Base-by-base conservation (phyloP, 805 yeast species). In the Zygotorulaspora florentina region DNA sequence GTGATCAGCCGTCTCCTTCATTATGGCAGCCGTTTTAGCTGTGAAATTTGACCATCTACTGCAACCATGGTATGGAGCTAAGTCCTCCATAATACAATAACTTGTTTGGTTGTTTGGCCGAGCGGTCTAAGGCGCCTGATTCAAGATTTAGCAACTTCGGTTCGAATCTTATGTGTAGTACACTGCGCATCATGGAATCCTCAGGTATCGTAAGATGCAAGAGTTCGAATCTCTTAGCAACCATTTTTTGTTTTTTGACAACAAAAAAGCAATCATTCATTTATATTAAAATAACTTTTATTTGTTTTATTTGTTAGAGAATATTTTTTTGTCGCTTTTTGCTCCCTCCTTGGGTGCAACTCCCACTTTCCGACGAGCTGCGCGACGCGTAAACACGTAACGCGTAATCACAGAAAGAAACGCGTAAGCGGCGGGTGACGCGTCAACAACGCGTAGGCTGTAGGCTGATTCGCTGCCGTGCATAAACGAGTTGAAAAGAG, bases 91-190 rank as follows among this genome's bases (percentile, higher is more conserved):
- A n/a, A n/a, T 15, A 8, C 36, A 28, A 26, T 27, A 16, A 40
- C 18, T 36, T 37, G 37, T 1, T 50, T 39, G 60, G 60, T 56
- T 56, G 60, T 56, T 55, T 56, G 60, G 60, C 60, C 60, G 60
- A 56, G 60, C 60, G 60, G 60, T 56, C 60, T 56, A 56, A 56
- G 60, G 60, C 60, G 60, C 58, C 60, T 55, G 60, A 56, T 56
- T 56, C 60, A 56, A 56, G 60, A 56, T 31, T 46, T 45, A 35
- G 16, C 13, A 33, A 13, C 36, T 10, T 33, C 36, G 36, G 43
- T 41, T 51, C 59, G 50, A 50, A 42, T 53, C 60, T 51, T 48
- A 50, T 35, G 30, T 18, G 50, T 44, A 37, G 53, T 43, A 45
- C 27, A 50, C 55, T 35, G 27, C 46, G 42, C 45, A 45, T 44